phyloP scores from a whole-genome alignment of 768 basidiomycete genomes.

The Leccinum barrowsii region DNA sequence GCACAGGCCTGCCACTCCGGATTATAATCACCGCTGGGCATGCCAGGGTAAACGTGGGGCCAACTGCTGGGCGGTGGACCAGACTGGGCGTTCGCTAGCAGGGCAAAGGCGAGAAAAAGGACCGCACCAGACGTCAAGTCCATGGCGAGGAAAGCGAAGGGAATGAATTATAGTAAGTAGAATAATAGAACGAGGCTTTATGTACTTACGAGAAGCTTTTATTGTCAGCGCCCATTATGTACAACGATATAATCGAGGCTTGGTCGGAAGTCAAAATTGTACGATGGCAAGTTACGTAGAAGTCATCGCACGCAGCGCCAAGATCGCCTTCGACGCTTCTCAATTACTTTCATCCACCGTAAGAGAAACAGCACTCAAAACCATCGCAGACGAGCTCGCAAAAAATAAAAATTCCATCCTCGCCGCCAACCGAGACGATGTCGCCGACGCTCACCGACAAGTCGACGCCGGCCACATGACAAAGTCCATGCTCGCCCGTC shows the following conservation, averaged over 20 bases:
- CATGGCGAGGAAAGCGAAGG: constrained; percentile 17
- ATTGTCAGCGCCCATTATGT: background rate
- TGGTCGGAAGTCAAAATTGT: background rate
- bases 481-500: constrained; percentile 73
- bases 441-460: constrained; percentile 75
- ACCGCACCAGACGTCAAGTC: constrained; percentile 11
- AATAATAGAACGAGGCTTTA: constrained; percentile 6
- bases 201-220: background rate
- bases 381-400: constrained; percentile 66
- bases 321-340: constrained; percentile 80
- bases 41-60: constrained; percentile 42
- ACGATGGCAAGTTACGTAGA: constrained; percentile 31
- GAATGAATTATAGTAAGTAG: background rate
- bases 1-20: constrained; percentile 62
- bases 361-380: constrained; percentile 66
- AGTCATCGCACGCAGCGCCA: constrained; percentile 74
- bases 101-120: background rate
- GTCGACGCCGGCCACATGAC: constrained; percentile 86
- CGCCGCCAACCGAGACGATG: constrained; percentile 75
- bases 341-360: constrained; percentile 72
- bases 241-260: too few species aligned
- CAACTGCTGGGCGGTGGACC: constrained; percentile 30
- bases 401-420: constrained; percentile 66
- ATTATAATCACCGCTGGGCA: constrained; percentile 45
- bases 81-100: constrained; percentile 22